These are phyloP conservation scores for Capsella bursapastoris DNA, from an alignment of 345 rosid species.

Conservation along the genomic window DNA sequence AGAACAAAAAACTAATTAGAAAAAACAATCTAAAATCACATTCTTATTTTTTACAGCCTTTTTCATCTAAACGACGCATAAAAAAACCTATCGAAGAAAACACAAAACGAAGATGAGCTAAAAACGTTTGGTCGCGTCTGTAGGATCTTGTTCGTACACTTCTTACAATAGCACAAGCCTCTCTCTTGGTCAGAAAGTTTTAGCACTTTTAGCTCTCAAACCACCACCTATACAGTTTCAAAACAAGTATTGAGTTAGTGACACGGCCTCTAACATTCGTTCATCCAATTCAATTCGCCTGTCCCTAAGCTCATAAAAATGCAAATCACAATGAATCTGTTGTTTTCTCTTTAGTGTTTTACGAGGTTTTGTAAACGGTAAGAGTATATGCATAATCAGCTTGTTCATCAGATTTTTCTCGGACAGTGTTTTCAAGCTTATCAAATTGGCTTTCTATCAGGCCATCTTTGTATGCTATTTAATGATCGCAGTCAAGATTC, in stretches of 20 bases:
- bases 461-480: constrained; percentile 11
- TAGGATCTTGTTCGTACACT: constrained; percentile 8
- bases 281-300: constrained; percentile 5
- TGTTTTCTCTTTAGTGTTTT: not conserved
- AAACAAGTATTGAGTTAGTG: constrained; percentile 34
- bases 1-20: not conserved
- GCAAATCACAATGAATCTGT: constrained; percentile 10
- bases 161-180: constrained; percentile 18
- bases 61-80: constrained; percentile 13
- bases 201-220: constrained; percentile 21
- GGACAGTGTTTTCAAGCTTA: not conserved
- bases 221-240: constrained; percentile 38
- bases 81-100: constrained; percentile 3
- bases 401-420: constrained; percentile 17
- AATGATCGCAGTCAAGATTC: constrained; percentile 6
- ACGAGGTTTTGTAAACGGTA: constrained; percentile 1
- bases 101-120: not conserved
- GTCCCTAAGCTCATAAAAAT: constrained; percentile 7
- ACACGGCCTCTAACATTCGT: constrained; percentile 5
- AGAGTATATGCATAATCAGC: constrained; percentile 6
- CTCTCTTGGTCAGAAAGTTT: constrained; percentile 4
- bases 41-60: constrained; percentile 26
- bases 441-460: not conserved
- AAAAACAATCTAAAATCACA: not conserved
- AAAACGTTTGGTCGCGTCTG: constrained; percentile 1